Evolutionary conservation across 805 yeast species (phyloP), one percentile per base, ranked within the genome.

Genomic region (Hanseniaspora osmophila): DNA sequence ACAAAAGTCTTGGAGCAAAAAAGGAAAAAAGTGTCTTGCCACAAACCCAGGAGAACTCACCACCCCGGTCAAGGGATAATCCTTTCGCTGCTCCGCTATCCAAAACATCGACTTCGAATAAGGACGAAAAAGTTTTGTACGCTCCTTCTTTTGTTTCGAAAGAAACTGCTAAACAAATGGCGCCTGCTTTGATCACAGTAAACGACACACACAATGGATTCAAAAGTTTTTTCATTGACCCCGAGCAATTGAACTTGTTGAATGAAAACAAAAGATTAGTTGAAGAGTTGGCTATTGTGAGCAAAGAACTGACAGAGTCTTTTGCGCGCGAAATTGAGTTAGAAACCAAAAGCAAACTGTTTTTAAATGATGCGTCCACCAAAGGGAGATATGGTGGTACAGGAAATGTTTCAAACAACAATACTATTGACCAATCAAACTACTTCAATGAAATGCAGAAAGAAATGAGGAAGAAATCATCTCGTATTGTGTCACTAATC

Each of bases 221-320:
- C 32, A 56, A 51, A 35, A 56, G 57, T n/a, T 52, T 68, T 19
- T 58, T 57, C 9, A 71, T 79, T 44, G 69, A 78, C 1, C 70
- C 76, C 37, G 81, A 77, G 18, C 86, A 82, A 52, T 57, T 78
- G 44, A 77, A 78, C 1, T 64, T 81, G 7, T 67, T 82, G 64
- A 73, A 68, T 33, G 76, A 81, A 44, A 80, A 77, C 49, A 69
- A 69, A 43, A 73, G 70, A 22, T 59, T 83, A 37, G 66, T 80
- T 52, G 69, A 72, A 46, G 90, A 83, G 54, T 61, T 84, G 37
- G 80, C 78, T 48, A 54, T 81, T 19, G 79, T 84, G 1, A 78
- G 88, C 1, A 72, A 74, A 22, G 94, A 83, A 54, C 65, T 84
- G 43, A 88, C 87, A 0, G 75, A 75, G 19, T 78, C 88, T 0